phyloP scores from a whole-genome alignment of 768 basidiomycete genomes.

The Suillus discolor region DNA sequence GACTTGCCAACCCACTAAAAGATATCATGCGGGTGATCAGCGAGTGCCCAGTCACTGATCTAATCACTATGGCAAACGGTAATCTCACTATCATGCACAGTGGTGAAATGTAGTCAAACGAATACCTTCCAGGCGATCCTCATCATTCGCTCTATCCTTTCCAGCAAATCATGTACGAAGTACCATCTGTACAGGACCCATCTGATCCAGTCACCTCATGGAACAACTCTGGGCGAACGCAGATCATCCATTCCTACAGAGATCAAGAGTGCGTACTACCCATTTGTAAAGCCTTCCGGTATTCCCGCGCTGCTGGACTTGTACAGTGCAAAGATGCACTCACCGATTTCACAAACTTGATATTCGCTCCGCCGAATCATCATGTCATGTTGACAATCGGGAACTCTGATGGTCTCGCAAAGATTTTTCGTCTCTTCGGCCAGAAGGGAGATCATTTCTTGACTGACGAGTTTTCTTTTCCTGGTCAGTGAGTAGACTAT shows the following conservation, averaged over 20 bases:
- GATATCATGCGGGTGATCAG: conserved; percentile 34
- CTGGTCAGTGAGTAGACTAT: conserved; percentile 21
- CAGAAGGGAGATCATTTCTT: conserved; percentile 45
- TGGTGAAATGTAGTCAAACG: background rate
- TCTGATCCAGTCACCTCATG: conserved; percentile 35
- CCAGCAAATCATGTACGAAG: conserved; percentile 32
- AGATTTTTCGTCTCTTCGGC: conserved; percentile 44
- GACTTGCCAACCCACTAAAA: conserved; percentile 40
- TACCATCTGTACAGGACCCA: conserved; percentile 31
- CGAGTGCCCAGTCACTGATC: conserved; percentile 25
- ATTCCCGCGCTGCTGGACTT: conserved; percentile 40
- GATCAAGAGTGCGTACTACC: conserved; percentile 29
- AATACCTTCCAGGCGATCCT: conserved; percentile 33
- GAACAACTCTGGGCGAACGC: conserved; percentile 25
- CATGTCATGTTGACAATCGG: conserved; percentile 39
- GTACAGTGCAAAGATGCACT: conserved; percentile 35
- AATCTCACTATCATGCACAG: conserved; percentile 1
- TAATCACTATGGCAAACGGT: conserved; percentile 41
- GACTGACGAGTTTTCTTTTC: conserved; percentile 48
- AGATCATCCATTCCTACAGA: conserved; percentile 25
- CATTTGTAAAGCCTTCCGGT: conserved; percentile 36
- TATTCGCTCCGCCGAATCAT: conserved; percentile 37
- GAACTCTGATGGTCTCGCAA: conserved; percentile 46
- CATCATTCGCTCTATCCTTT: conserved; percentile 39
- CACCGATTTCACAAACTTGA: conserved; percentile 35